Conservation (phyloP, 108 stramenopile genomes). For the Cyclotella distinguenda region DNA sequence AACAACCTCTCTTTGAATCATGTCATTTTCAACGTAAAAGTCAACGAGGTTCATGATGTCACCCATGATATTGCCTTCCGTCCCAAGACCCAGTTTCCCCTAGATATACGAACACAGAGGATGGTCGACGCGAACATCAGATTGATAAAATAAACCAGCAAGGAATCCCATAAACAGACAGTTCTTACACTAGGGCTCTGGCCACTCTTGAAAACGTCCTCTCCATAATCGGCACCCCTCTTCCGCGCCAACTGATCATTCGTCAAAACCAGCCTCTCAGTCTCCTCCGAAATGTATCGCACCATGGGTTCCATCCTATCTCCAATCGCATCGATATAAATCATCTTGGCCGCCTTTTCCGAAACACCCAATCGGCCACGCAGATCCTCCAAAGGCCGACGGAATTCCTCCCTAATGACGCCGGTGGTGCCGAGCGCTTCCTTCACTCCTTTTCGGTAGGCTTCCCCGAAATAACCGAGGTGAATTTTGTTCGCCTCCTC, state of each 20-base stretch:
- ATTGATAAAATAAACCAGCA: not conserved
- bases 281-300: conserved; percentile 75
- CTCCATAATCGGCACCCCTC: conserved; percentile 77
- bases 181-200: conserved; percentile 61
- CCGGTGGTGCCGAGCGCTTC: conserved; percentile 88
- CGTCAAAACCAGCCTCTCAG: conserved; percentile 75
- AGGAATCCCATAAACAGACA: not conserved
- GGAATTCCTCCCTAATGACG: conserved; percentile 76
- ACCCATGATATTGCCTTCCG: conserved; percentile 85
- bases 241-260: conserved; percentile 74
- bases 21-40: conserved; percentile 84
- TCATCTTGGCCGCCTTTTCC: conserved; percentile 59
- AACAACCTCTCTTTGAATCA: conserved; percentile 65
- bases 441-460: conserved; percentile 75
- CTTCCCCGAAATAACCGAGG: conserved; percentile 62
- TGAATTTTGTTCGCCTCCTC: conserved; percentile 62
- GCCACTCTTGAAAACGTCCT: conserved; percentile 83
- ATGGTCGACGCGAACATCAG: not conserved
- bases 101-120: conserved; percentile 10
- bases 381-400: conserved; percentile 66
- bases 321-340: conserved; percentile 72
- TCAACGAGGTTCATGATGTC: conserved; percentile 87
- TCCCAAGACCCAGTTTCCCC: conserved; percentile 79
- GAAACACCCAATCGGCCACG: conserved; percentile 69
- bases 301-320: conserved; percentile 82